A percentile compares a stretch with the other conserved stretches of the same genome.
phyloP scores from a whole-genome alignment of 495 filamentous ascomycete species.

The Pseudomonodictys pantanalensis region DNA sequence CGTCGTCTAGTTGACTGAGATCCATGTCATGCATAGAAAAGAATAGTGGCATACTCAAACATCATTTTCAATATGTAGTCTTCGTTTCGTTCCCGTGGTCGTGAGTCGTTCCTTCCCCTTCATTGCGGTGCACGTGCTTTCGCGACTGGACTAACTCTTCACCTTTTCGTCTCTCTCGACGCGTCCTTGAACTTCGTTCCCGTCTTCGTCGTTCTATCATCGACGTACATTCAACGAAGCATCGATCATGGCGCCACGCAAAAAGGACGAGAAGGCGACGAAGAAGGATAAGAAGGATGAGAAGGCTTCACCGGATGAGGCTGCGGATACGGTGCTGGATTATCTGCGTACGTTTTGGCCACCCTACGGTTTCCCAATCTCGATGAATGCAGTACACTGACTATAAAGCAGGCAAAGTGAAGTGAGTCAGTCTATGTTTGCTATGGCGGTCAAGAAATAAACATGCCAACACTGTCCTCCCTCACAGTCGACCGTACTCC shows the following conservation, averaged over 20 bases:
- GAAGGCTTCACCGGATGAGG: constrained; percentile 43
- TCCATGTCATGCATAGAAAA: background rate
- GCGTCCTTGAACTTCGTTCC: background rate
- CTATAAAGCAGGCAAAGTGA: constrained; percentile 61
- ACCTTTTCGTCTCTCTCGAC: background rate
- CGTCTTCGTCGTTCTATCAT: background rate
- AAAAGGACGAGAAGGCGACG: constrained; percentile 48
- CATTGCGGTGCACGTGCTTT: constrained; percentile 1
- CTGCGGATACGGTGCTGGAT: constrained; percentile 49
- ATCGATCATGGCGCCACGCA: constrained; percentile 51
- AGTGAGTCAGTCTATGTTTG: no score
- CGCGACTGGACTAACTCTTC: background rate
- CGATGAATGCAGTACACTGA: background rate
- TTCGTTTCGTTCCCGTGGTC: no score
- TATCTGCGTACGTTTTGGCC: constrained; percentile 55
- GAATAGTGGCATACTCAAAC: background rate
- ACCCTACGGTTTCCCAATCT: background rate
- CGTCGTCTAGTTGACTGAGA: no score
- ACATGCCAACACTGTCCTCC: no score
- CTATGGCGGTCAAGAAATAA: no score
- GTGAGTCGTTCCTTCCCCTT: constrained; percentile 11
- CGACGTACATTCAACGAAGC: no score
- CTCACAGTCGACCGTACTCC: constrained; percentile 58
- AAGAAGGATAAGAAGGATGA: constrained; percentile 55
- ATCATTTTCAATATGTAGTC: no score